Percentiles rank a stretch among this genome's conserved stretches.
Conservation (phyloP, 768 basidiomycete species). For the Macrolepiota dolichaula region DNA sequence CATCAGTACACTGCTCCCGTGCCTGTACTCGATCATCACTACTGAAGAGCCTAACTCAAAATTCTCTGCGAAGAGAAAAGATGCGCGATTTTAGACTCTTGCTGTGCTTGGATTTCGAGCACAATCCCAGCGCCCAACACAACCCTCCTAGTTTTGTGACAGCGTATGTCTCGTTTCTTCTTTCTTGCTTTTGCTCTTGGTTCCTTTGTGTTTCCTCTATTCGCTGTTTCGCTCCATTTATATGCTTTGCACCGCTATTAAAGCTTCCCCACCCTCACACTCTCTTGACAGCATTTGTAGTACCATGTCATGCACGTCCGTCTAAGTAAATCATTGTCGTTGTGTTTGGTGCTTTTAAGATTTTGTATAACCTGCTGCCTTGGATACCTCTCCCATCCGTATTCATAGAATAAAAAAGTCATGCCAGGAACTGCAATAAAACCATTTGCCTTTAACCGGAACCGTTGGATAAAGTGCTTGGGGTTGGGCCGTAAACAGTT, state of each 20-base stretch:
- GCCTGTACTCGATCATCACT: slow-evolving; percentile 31
- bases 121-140: background rate
- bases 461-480: background rate
- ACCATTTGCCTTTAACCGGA: background rate
- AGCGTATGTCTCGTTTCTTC: background rate
- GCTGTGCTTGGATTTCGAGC: background rate
- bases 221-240: background rate
- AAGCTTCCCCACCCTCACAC: slow-evolving; percentile 11
- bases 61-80: background rate
- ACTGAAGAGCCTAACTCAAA: slow-evolving; percentile 14
- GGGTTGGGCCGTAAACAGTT: background rate
- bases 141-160: background rate
- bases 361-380: background rate
- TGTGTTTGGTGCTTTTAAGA: slow-evolving; percentile 10
- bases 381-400: background rate
- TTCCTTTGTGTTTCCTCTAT: slow-evolving; percentile 9
- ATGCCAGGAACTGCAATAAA: too few relatives aligned
- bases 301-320: background rate
- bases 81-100: background rate
- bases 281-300: slow-evolving; percentile 14
- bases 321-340: slow-evolving; percentile 5
- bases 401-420: background rate
- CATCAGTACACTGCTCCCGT: slow-evolving; percentile 25
- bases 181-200: background rate
- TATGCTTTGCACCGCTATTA: slow-evolving; percentile 6